Evolutionary conservation across 179 eudicot genomes (phyloP).

Genomic region (Sideroxylon spinosum): DNA sequence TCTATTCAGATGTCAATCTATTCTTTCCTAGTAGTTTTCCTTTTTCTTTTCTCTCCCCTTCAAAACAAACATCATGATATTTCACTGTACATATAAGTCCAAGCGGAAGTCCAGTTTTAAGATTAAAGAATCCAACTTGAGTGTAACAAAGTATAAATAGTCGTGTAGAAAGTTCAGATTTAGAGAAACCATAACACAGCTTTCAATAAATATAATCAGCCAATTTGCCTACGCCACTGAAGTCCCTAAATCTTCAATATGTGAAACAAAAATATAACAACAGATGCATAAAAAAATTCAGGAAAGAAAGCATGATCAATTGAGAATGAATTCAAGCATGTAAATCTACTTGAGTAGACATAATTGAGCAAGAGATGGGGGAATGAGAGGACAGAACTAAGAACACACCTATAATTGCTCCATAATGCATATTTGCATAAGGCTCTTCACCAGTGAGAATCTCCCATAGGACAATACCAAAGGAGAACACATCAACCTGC

Average conservation of each 20-base stretch:
- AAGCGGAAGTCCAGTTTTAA: neutral
- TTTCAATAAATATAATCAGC: neutral
- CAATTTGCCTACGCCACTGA: neutral
- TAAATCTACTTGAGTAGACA: neutral
- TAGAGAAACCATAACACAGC: neutral
- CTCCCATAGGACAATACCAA: constrained; percentile 46
- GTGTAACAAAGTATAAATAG: neutral
- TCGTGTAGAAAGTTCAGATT: neutral
- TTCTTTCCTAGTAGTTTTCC: neutral
- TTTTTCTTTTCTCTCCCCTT: neutral
- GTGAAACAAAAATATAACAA: neutral
- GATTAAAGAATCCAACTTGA: neutral
- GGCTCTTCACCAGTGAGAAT: constrained; percentile 44
- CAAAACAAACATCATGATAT: neutral
- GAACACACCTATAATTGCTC: constrained; percentile 36
- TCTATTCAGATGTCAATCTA: neutral
- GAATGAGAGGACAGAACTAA: neutral
- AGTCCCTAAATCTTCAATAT: neutral
- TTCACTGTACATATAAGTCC: neutral
- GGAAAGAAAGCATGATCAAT: constrained; percentile 8
- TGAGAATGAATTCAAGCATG: neutral
- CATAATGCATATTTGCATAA: constrained; percentile 44
- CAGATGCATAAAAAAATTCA: neutral
- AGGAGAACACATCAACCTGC: constrained; percentile 46
- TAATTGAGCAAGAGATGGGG: neutral